Evolutionary conservation across 257 asterid species (phyloP), one percentile per base, ranked within the genome.

Genomic region (Avicennia marina): DNA sequence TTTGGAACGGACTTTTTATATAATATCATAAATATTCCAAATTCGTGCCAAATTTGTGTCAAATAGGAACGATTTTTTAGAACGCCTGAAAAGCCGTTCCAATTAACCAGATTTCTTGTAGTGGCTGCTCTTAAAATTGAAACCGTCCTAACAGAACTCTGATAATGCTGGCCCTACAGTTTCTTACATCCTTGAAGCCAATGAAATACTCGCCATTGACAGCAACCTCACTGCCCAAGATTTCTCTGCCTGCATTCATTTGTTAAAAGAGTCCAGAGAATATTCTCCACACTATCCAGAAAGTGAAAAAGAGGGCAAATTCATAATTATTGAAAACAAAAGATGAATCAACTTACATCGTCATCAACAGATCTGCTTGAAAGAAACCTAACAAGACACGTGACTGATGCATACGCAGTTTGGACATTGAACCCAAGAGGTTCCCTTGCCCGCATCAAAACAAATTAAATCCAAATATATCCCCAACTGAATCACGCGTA

Each of bases 121-220:
- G n/a, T n/a, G n/a, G 25, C 51, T 59, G 69, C 70, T 56, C 47
- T 78, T 81, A 43, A 82, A 82, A 34, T 36, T 39, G 66, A 47
- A 76, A 32, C 56, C 68, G 4, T 55, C 73, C 0, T 21, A 42
- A 15, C 79, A 70, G 24, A 78, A 80, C 12, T 73, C 75, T 0
- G 81, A 53, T 11, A 82, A 64, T 24, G 56, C n/a, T 7, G 83
- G 83, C 45, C 66, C 78, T 0, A 2, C 60, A n/a, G 20, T 24
- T 61, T 80, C 95, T 24, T 76, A 86, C 86, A 78, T 62, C 53
- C 82, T 88, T 7, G 90, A 86, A 5, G 95, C 87, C 39, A 88
- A 26, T 13, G 88, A 78, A 11, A 88, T 58, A 53, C 95, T 82
- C 1, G 80, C 79, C 48, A 82, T 50, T 45, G 81, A 72, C 15